Evolutionary conservation across 208 protist genomes (phyloP).

Genomic region (Trypanosoma caninum): DNA sequence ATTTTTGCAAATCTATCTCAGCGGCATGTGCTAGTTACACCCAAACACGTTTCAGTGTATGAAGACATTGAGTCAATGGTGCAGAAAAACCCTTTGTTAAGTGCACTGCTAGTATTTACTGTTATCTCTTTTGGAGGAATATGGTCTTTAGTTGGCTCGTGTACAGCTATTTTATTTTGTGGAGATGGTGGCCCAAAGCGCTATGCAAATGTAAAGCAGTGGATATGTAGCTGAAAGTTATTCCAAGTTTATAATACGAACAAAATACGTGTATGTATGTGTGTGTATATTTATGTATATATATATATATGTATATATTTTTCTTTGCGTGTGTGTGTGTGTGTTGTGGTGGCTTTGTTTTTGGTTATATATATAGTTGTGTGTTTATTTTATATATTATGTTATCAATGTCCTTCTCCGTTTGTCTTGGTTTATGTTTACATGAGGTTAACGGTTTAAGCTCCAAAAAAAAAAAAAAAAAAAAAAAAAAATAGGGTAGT

Average conservation of each 20-base stretch:
- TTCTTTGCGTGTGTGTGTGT: not conserved
- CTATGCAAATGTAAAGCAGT: constrained; percentile 43
- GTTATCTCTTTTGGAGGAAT: constrained; percentile 47
- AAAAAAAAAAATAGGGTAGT: too few species aligned
- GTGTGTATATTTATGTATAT: too few species aligned
- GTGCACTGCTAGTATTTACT: constrained; percentile 11
- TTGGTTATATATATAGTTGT: not conserved
- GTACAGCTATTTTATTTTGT: constrained; percentile 25
- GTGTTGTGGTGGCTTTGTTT: not conserved
- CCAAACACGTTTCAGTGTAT: constrained; percentile 18
- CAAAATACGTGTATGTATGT: too few species aligned
- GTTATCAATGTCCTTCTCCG: not conserved
- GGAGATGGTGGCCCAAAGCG: constrained; percentile 34
- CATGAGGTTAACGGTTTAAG: not conserved
- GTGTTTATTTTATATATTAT: too few species aligned
- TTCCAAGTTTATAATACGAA: too few species aligned
- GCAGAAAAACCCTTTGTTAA: constrained; percentile 19
- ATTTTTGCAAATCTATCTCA: too few species aligned
- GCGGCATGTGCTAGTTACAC: not conserved
- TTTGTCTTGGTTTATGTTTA: not conserved
- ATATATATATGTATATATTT: constrained; percentile 18
- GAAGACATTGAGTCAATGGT: constrained; percentile 42
- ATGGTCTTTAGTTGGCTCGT: constrained; percentile 35
- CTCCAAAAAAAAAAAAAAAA: too few species aligned
- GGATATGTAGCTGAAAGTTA: constrained; percentile 21